These are phyloP conservation scores for Fusarium aywerte DNA, from an alignment of 2,329 filamentous ascomycete species.

Conservation along the genomic window DNA sequence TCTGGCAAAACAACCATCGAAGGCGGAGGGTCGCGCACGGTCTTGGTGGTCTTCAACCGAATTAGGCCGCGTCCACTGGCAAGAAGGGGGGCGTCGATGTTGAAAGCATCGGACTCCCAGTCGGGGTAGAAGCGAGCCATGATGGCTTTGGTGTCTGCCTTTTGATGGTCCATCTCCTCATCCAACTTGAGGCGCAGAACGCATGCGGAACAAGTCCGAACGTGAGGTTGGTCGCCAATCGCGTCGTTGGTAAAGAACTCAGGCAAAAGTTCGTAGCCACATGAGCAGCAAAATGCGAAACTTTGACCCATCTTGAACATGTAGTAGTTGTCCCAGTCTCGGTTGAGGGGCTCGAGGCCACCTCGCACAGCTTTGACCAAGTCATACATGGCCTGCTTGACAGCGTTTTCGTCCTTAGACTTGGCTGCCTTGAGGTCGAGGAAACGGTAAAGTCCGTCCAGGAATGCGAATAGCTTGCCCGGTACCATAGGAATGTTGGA, in stretches of 20 bases:
- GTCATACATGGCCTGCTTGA: conserved; percentile 47
- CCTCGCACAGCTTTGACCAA: conserved; percentile 48
- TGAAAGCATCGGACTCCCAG: conserved; percentile 45
- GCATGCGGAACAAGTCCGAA: conserved; percentile 48
- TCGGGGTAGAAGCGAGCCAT: conserved; percentile 43
- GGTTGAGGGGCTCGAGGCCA: conserved; percentile 40
- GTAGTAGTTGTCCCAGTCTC: conserved; percentile 45
- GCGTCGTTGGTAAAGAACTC: conserved; percentile 45
- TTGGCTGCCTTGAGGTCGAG: conserved; percentile 31
- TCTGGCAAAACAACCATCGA: conserved; percentile 7
- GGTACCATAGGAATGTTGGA: conserved; percentile 47
- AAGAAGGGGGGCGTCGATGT: conserved; percentile 48
- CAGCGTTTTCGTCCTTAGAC: background rate
- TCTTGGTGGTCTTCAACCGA: conserved; percentile 29
- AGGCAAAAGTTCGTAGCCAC: conserved; percentile 49
- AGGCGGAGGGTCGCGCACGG: conserved; percentile 13
- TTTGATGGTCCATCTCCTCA: conserved; percentile 47
- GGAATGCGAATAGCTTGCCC: conserved; percentile 45
- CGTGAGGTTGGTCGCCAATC: conserved; percentile 13
- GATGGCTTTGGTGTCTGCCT: conserved; percentile 24
- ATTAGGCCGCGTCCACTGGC: conserved; percentile 34
- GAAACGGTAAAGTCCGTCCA: conserved; percentile 51
- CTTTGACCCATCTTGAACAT: conserved; percentile 38
- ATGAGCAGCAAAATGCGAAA: conserved; percentile 49
- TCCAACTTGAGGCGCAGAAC: conserved; percentile 46